Conservation (phyloP, 2,329 filamentous ascomycete genomes). For the Cercospora nicotianae region DNA sequence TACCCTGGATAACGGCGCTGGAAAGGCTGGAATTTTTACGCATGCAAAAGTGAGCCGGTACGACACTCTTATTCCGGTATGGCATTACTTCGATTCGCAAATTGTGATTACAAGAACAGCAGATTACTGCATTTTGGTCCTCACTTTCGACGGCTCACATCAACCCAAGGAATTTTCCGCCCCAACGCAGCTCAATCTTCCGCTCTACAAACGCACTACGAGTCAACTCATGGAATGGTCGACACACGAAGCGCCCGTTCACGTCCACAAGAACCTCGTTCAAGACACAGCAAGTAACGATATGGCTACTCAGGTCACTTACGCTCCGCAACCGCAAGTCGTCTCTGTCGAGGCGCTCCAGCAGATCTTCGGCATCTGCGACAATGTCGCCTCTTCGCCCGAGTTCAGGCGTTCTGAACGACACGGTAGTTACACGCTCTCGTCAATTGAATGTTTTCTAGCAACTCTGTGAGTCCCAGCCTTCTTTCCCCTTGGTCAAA, state of each 20-base stretch:
- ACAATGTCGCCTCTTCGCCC: conserved; percentile 8
- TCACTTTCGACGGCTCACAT: too few relatives aligned
- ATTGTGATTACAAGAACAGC: not conserved
- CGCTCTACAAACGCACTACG: not conserved
- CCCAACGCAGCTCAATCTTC: not conserved
- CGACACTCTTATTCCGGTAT: not conserved
- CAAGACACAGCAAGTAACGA: conserved; percentile 20
- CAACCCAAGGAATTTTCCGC: not conserved
- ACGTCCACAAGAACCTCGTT: not conserved
- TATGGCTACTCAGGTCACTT: conserved; percentile 24
- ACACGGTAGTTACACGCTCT: not conserved
- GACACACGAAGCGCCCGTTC: not conserved
- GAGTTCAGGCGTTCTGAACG: not conserved
- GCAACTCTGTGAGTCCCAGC: not conserved
- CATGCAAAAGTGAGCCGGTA: not conserved
- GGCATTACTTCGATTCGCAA: not conserved
- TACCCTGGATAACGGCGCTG: conserved; percentile 15
- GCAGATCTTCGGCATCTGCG: conserved; percentile 20
- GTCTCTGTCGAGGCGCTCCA: conserved; percentile 12
- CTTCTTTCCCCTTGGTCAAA: not conserved
- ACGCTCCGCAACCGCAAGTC: conserved; percentile 7
- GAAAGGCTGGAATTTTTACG: not conserved
- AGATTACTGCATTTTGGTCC: not conserved
- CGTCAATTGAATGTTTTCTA: not conserved
- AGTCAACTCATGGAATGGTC: not conserved